These are phyloP conservation scores for Pulicaria dysenterica DNA, from an alignment of 129 eudicot genomes.

Conservation along the genomic window DNA sequence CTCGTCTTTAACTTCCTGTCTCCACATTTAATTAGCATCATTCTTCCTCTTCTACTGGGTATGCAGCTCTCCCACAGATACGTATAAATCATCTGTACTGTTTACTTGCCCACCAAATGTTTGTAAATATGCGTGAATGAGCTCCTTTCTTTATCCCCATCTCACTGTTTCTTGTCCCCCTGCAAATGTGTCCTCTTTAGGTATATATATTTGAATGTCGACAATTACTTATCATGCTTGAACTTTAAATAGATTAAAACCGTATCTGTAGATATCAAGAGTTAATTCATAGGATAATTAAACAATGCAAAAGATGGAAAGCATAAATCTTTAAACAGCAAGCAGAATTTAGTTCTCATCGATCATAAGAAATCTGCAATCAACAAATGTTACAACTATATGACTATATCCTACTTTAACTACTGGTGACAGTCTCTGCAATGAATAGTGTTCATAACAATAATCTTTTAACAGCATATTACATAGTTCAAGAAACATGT, in stretches of 20 bases:
- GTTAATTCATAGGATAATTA: background rate
- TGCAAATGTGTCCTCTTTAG: conserved; percentile 9
- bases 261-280: background rate
- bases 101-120: conserved; percentile 22
- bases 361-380: no score
- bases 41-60: conserved; percentile 22
- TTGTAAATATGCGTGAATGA: conserved; percentile 26
- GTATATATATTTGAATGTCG: background rate
- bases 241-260: background rate
- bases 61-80: conserved; percentile 8
- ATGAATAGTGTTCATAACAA: no score
- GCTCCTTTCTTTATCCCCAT: background rate
- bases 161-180: background rate
- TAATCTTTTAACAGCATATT: no score
- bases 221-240: background rate
- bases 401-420: no score
- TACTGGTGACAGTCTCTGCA: no score
- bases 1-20: conserved; percentile 27
- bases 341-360: background rate
- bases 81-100: background rate
- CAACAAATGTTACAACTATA: no score
- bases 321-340: background rate
- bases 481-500: no score
- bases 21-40: background rate
- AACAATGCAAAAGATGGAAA: background rate